Percentiles rank a stretch among this genome's conserved stretches.
These are phyloP conservation scores for Exophiala lecanii-corni DNA, from an alignment of 2,329 filamentous ascomycete genomes.

Conservation along the genomic window DNA sequence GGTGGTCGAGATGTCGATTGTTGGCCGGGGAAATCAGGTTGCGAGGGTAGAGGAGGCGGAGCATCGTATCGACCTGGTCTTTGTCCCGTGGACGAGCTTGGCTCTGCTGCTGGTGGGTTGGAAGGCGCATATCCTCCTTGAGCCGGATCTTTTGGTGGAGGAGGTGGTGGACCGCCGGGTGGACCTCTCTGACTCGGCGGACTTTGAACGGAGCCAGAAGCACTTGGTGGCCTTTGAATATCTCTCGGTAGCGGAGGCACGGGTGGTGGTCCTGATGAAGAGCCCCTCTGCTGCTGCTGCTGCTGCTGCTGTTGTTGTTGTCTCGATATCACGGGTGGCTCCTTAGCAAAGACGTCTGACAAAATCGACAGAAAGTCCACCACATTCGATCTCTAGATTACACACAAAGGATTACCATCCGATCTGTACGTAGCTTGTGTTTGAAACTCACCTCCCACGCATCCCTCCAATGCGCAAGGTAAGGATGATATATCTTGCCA, in stretches of 20 bases:
- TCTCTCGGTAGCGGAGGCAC: conserved; percentile 27
- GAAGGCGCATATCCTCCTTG: neutral
- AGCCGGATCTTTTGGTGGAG: conserved; percentile 34
- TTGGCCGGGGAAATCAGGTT: conserved; percentile 6
- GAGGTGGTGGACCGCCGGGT: conserved; percentile 26
- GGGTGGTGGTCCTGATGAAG: conserved; percentile 39
- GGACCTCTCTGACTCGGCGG: conserved; percentile 15
- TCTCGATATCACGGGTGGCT: conserved; percentile 81
- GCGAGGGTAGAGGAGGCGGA: conserved; percentile 24
- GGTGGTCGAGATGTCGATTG: conserved; percentile 9
- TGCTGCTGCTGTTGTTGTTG: conserved; percentile 44
- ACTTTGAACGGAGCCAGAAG: conserved; percentile 49
- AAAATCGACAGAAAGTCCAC: conserved; percentile 78
- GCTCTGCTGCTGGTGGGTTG: conserved; percentile 14
- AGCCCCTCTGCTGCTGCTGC: conserved; percentile 35
- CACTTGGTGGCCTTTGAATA: conserved; percentile 50
- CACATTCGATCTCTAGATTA: conserved; percentile 67
- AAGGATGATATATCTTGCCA: conserved; percentile 91
- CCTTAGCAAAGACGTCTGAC: conserved; percentile 84
- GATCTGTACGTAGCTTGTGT: no score
- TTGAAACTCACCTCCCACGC: conserved; percentile 75
- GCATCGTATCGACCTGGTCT: conserved; percentile 25
- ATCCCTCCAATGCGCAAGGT: conserved; percentile 81
- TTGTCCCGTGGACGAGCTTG: neutral
- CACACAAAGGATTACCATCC: neutral